Conservation (phyloP, 306 rosid species). For the Prosopis cineraria region DNA sequence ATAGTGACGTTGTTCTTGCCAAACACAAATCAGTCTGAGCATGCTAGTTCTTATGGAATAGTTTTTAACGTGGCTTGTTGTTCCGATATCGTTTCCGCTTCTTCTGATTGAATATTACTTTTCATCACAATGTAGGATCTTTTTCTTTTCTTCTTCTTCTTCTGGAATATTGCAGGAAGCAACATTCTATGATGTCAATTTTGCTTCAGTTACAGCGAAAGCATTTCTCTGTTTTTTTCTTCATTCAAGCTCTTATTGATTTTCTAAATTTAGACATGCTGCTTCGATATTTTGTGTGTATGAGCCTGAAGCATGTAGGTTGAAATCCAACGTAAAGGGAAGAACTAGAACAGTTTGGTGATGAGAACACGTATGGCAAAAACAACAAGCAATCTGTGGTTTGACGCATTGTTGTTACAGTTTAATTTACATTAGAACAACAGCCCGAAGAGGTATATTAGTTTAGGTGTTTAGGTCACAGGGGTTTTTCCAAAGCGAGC, state of each 20-base stretch:
- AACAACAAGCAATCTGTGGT: background rate
- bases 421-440: too few species aligned
- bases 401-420: background rate
- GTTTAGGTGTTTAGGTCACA: background rate
- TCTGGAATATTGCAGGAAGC: background rate
- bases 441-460: background rate
- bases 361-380: background rate
- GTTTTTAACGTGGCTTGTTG: background rate
- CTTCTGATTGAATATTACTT: too few species aligned
- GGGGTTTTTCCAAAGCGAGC: background rate
- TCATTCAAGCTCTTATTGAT: background rate
- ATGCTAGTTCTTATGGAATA: constrained; percentile 1
- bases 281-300: background rate
- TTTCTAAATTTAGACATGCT: background rate
- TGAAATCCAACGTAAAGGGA: background rate
- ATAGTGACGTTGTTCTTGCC: background rate
- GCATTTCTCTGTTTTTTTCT: background rate
- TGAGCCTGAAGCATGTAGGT: background rate
- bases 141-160: too few species aligned
- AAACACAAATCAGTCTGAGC: background rate
- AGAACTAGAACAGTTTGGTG: background rate
- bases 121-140: too few species aligned
- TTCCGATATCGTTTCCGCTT: too few species aligned
- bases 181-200: background rate
- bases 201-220: background rate